Conservation (phyloP, 2,329 filamentous ascomycete genomes). For the Plectosphaerella sp. region DNA sequence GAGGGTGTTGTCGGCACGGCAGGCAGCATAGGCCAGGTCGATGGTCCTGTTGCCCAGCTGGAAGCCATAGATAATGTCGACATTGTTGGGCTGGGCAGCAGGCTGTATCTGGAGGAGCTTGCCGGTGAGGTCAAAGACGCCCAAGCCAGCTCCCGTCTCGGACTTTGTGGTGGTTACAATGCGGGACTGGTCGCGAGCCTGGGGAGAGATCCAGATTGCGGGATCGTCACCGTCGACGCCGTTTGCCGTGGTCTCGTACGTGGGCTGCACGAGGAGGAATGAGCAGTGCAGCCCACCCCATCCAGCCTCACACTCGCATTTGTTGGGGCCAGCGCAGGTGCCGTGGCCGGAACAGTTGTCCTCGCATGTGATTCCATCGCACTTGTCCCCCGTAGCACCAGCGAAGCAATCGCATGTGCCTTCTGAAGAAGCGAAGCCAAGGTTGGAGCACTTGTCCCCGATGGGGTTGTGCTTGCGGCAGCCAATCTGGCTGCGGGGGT, state of each 20-base stretch:
- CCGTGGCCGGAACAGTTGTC: slow-evolving; percentile 37
- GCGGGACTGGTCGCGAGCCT: slow-evolving; percentile 33
- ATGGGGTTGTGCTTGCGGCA: slow-evolving; percentile 20
- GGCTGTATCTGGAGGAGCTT: slow-evolving; percentile 39
- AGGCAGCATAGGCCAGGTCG: slow-evolving; percentile 46
- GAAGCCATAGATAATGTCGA: slow-evolving; percentile 49
- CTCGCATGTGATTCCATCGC: slow-evolving; percentile 29
- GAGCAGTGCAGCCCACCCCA: slow-evolving; percentile 42
- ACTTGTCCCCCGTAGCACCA: slow-evolving; percentile 31
- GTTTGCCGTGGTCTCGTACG: slow-evolving; percentile 36
- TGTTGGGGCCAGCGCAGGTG: slow-evolving; percentile 33
- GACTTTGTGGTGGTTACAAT: slow-evolving; percentile 51
- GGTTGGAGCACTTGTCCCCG: slow-evolving; percentile 26
- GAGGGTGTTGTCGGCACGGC: slow-evolving; percentile 44
- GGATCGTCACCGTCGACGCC: slow-evolving; percentile 43
- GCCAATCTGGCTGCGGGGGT: slow-evolving; percentile 23
- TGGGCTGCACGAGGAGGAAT: slow-evolving; percentile 35
- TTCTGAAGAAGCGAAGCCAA: slow-evolving; percentile 29
- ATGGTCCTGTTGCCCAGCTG: slow-evolving; percentile 34
- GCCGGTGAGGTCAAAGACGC: slow-evolving; percentile 43
- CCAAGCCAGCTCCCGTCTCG: slow-evolving; percentile 40
- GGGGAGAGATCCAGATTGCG: slow-evolving; percentile 42
- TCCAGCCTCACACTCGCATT: slow-evolving; percentile 32
- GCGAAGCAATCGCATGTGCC: slow-evolving; percentile 36
- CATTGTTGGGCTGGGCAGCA: slow-evolving; percentile 47